Conservation (phyloP, 768 basidiomycete species). For the Brasilioporus rufonigricans region DNA sequence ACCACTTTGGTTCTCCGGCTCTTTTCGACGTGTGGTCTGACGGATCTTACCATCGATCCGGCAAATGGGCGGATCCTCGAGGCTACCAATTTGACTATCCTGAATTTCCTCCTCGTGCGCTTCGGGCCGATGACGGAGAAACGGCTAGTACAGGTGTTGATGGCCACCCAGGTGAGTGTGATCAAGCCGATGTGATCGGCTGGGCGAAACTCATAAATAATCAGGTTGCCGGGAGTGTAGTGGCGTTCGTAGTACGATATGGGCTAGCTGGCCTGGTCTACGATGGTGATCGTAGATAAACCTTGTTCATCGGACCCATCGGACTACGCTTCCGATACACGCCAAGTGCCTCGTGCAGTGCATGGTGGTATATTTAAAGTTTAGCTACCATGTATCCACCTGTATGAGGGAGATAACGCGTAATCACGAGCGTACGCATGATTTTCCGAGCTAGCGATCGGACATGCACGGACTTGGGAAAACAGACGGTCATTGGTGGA, state of each 20-base stretch:
- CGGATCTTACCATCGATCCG: conserved; percentile 57
- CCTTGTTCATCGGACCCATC: not conserved
- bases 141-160: conserved; percentile 67
- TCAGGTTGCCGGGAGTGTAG: conserved; percentile 68
- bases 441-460: not conserved
- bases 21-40: conserved; percentile 62
- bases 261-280: conserved; percentile 88
- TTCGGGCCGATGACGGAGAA: conserved; percentile 87
- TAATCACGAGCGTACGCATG: conserved; percentile 18
- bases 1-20: conserved; percentile 55
- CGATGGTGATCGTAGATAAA: conserved; percentile 82
- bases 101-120: conserved; percentile 80
- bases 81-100: conserved; percentile 86
- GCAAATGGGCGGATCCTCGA: conserved; percentile 59
- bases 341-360: not conserved
- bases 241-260: conserved; percentile 87
- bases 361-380: not conserved
- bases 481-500: conserved; percentile 11
- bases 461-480: not conserved
- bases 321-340: not conserved
- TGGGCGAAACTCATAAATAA: conserved; percentile 5
- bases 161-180: conserved; percentile 63
- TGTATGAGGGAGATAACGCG: conserved; percentile 21
- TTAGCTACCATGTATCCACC: not conserved
- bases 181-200: not conserved